These are phyloP conservation scores for Prillingera fragicola DNA, from an alignment of 1,284 basidiomycete genomes.

Conservation along the genomic window DNA sequence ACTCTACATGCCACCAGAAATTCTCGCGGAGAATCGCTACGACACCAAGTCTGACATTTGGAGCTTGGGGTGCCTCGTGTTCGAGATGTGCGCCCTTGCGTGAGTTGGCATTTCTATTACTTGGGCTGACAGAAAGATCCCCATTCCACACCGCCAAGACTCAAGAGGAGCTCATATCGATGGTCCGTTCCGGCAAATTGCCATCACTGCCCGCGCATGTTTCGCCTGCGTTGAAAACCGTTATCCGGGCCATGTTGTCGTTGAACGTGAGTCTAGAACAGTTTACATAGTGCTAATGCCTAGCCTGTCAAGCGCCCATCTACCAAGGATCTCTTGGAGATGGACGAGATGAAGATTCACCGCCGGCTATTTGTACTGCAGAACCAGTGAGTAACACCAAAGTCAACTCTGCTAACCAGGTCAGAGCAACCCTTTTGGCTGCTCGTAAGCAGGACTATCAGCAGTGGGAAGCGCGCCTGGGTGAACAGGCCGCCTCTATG, in stretches of 20 bases:
- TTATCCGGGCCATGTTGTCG: constrained; percentile 44
- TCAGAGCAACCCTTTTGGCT: constrained; percentile 28
- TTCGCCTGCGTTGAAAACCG: constrained; percentile 34
- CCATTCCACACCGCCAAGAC: constrained; percentile 46
- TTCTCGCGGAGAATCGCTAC: constrained; percentile 92
- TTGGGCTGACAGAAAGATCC: constrained; percentile 25
- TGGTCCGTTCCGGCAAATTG: constrained; percentile 44
- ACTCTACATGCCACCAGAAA: constrained; percentile 97
- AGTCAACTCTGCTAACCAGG: constrained; percentile 21
- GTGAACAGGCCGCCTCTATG: constrained; percentile 15
- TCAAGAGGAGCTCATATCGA: constrained; percentile 42
- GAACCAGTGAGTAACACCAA: constrained; percentile 51
- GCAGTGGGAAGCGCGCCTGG: constrained; percentile 50
- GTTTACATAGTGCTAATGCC: background rate
- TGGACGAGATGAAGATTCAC: constrained; percentile 47
- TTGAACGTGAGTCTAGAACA: constrained; percentile 30
- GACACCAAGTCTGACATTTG: constrained; percentile 98
- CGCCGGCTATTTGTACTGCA: constrained; percentile 45
- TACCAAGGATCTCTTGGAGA: constrained; percentile 43
- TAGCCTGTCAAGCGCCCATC: constrained; percentile 43
- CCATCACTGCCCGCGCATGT: constrained; percentile 40
- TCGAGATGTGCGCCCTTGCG: constrained; percentile 86
- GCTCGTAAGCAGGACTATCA: constrained; percentile 51
- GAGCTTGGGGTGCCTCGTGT: constrained; percentile 93
- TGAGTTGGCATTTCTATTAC: constrained; percentile 30